Percentiles rank a stretch among this genome's conserved stretches.
These are phyloP conservation scores for Pseudocercospora musae DNA, from an alignment of 2,329 filamentous ascomycete species.

Conservation along the genomic window DNA sequence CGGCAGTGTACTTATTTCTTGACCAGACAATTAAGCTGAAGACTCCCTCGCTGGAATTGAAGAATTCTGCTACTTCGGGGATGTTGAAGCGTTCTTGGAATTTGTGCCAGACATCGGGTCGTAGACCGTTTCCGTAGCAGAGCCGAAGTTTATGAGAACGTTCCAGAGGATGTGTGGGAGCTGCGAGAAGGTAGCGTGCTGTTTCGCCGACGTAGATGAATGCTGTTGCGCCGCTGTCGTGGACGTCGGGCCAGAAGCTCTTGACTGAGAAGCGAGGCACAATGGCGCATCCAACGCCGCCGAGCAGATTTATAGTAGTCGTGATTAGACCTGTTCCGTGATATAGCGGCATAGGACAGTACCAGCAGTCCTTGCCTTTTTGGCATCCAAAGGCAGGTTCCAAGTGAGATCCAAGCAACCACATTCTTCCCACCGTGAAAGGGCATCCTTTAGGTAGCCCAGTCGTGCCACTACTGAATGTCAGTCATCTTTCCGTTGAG, in stretches of 20 bases:
- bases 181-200: conserved; percentile 67
- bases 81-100: conserved; percentile 64
- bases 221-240: conserved; percentile 63
- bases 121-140: conserved; percentile 64
- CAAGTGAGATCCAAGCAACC: conserved; percentile 36
- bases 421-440: conserved; percentile 54
- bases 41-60: conserved; percentile 72
- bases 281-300: conserved; percentile 58
- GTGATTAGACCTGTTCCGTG: conserved; percentile 71
- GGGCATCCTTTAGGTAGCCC: conserved; percentile 69
- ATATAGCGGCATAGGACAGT: conserved; percentile 73
- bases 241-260: conserved; percentile 69
- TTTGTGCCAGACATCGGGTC: conserved; percentile 65
- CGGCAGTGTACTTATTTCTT: conserved; percentile 61
- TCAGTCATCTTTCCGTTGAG: neutral
- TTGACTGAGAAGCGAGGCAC: conserved; percentile 65
- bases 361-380: conserved; percentile 64
- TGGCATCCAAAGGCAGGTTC: conserved; percentile 36
- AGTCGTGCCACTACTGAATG: conserved; percentile 58
- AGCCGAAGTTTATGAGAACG: conserved; percentile 55
- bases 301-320: conserved; percentile 55
- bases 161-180: conserved; percentile 60
- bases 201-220: conserved; percentile 79
- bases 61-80: conserved; percentile 66
- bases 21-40: conserved; percentile 48